Percentiles rank a stretch among this genome's conserved stretches.
Conservation (phyloP, 208 protist species). For the Blechomonas ayalai region DNA sequence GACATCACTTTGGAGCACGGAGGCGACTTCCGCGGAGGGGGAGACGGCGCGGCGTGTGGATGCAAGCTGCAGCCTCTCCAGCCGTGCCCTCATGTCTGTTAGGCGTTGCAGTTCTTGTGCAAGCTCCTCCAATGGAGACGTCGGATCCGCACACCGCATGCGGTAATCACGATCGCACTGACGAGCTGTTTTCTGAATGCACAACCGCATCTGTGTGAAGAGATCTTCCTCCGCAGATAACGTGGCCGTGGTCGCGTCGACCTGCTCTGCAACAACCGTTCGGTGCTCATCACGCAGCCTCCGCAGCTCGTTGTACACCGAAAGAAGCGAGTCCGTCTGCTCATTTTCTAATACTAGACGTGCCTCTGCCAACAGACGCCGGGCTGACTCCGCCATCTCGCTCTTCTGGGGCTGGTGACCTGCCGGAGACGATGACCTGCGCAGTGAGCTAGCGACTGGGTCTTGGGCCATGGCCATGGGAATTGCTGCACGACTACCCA, state of each 20-base stretch:
- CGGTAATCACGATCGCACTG: no score
- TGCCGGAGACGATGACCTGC: neutral
- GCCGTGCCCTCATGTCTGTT: neutral
- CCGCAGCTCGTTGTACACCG: constrained; percentile 51
- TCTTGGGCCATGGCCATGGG: no score
- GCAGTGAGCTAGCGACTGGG: no score
- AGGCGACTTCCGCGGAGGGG: neutral
- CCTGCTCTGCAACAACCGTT: neutral
- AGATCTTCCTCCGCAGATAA: neutral
- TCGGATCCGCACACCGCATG: no score
- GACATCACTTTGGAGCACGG: constrained; percentile 2
- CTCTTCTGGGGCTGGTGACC: no score
- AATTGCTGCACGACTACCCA: no score
- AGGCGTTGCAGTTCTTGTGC: constrained; percentile 1
- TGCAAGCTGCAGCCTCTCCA: neutral
- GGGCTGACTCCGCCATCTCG: no score
- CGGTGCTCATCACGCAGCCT: constrained; percentile 19
- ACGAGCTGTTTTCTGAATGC: no score
- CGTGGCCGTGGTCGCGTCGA: neutral
- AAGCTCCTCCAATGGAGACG: no score
- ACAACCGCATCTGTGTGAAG: constrained; percentile 1
- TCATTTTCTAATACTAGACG: constrained; percentile 35
- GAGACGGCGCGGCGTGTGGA: neutral
- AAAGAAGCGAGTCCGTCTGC: constrained; percentile 19
- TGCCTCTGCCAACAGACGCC: constrained; percentile 20